phyloP scores from a whole-genome alignment of 345 rosid species.

The Passiflora organensis region DNA sequence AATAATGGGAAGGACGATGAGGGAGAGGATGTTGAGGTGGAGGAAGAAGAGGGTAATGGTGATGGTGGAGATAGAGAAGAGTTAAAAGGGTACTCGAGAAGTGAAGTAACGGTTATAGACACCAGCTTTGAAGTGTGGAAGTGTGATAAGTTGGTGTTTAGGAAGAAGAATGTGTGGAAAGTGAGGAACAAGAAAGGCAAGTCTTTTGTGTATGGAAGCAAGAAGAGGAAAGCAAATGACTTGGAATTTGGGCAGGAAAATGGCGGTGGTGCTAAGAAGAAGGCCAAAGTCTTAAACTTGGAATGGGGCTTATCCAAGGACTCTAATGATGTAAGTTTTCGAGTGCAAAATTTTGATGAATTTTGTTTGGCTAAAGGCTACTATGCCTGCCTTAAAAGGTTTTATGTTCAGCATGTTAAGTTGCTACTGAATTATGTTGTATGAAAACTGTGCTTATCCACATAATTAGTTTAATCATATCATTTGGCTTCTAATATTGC shows the following conservation, averaged over 20 bases:
- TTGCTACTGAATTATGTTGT: not conserved
- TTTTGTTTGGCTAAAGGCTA: not conserved
- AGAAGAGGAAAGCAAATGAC: constrained; percentile 55
- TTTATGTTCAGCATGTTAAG: not conserved
- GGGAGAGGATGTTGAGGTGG: constrained; percentile 25
- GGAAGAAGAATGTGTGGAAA: constrained; percentile 82
- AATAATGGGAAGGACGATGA: constrained; percentile 16
- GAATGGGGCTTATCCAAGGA: constrained; percentile 13
- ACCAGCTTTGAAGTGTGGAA: constrained; percentile 80
- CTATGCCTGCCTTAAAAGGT: not conserved
- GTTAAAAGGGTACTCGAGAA: constrained; percentile 71
- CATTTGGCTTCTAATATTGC: constrained; percentile 4
- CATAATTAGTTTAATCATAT: not conserved
- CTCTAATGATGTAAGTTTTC: constrained; percentile 26
- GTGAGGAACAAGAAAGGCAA: constrained; percentile 77
- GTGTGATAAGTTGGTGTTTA: constrained; percentile 66
- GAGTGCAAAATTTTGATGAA: not conserved
- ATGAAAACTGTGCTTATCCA: not conserved
- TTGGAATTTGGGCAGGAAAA: constrained; percentile 30
- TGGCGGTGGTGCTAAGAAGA: constrained; percentile 40
- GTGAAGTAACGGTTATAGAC: constrained; percentile 93
- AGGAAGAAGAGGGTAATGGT: constrained; percentile 20
- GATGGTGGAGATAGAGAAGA: constrained; percentile 43
- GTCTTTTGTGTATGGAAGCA: constrained; percentile 37
- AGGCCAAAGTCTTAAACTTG: constrained; percentile 34